These are phyloP conservation scores for Hirsutella thompsonii DNA, from an alignment of 2,329 filamentous ascomycete genomes.

Conservation along the genomic window DNA sequence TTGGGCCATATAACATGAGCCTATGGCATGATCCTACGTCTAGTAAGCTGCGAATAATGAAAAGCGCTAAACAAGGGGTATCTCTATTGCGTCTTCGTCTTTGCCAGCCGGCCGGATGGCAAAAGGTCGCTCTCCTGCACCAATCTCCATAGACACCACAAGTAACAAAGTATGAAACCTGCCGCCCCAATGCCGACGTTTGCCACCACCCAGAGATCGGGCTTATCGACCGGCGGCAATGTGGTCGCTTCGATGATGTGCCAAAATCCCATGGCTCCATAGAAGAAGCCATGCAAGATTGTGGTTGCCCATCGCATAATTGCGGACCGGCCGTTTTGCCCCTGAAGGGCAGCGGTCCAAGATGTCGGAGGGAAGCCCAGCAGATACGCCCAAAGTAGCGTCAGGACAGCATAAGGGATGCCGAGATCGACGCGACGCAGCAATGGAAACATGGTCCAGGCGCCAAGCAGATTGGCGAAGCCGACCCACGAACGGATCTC, in stretches of 20 bases:
- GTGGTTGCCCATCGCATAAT: slow-evolving; percentile 40
- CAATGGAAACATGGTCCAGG: slow-evolving; percentile 90
- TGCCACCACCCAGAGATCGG: slow-evolving; percentile 86
- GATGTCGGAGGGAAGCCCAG: slow-evolving; percentile 74
- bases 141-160: slow-evolving; percentile 76
- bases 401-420: slow-evolving; percentile 75
- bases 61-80: too few species aligned
- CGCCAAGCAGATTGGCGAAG: slow-evolving; percentile 83
- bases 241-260: slow-evolving; percentile 63
- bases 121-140: slow-evolving; percentile 45
- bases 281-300: slow-evolving; percentile 63
- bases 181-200: slow-evolving; percentile 80
- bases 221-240: slow-evolving; percentile 59
- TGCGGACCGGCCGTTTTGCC: slow-evolving; percentile 28
- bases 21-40: too few species aligned
- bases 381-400: slow-evolving; percentile 81
- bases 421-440: slow-evolving; percentile 72
- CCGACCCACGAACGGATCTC: slow-evolving; percentile 80
- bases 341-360: slow-evolving; percentile 52
- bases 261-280: slow-evolving; percentile 67
- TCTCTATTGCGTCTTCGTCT: slow-evolving; percentile 23
- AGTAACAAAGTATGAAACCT: slow-evolving; percentile 76
- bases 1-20: too few species aligned
- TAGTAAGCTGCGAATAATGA: too few species aligned
- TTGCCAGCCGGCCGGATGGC: slow-evolving; percentile 13